Base-by-base conservation (phyloP, 2,329 filamentous ascomycete genomes). In the Diaporthe batatas region DNA sequence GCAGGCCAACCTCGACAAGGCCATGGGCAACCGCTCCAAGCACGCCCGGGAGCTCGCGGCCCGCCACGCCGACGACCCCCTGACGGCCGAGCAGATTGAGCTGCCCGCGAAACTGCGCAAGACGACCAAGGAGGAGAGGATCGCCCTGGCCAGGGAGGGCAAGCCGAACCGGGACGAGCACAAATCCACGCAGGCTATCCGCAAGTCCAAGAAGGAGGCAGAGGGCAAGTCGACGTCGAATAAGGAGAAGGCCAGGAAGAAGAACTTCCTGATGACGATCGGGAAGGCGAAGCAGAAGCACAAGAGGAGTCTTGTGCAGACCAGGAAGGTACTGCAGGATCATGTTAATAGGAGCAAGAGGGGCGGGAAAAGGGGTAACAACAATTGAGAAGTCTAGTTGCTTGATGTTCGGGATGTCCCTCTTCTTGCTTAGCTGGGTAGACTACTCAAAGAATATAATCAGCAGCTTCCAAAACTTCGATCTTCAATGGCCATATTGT, bases 261-360 rank as follows among this genome's bases (percentile, higher is more conserved):
- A 99, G 93, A 99, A 99, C 83, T 97, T 99, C 84, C 82, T 99
- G 79, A 99, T 99, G 96, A 98, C 96, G 51, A 84, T 99, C 74
- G 94, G 96, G 73, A 98, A 99, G 87, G 96, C 96, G 14, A 97
- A 96, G 88, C 90, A 89, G 77, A 99, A 98, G 88, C 93, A 96
- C 80, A 98, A 98, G 91, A 90, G 95, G 79, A 98, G 94, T 89
- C 85, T 99, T 82, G 90, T 94, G 16, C 92, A 98, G 84, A 95
- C 94, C 76, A 90, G 90, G 79, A 94, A 92, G 84, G 90, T 95
- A 47, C 83, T 98, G 76, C 92, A 90, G 81, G 93, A 91, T 2
- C 96, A 98, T 83, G 88, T 96, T 36, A 91, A 95, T 72, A 89
- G 95, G 81, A 91, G 91, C 80, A 97, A 97, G 86, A 91, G 91